Evolutionary conservation across 805 yeast species (phyloP).

Genomic region (Grigorovia humatica): DNA sequence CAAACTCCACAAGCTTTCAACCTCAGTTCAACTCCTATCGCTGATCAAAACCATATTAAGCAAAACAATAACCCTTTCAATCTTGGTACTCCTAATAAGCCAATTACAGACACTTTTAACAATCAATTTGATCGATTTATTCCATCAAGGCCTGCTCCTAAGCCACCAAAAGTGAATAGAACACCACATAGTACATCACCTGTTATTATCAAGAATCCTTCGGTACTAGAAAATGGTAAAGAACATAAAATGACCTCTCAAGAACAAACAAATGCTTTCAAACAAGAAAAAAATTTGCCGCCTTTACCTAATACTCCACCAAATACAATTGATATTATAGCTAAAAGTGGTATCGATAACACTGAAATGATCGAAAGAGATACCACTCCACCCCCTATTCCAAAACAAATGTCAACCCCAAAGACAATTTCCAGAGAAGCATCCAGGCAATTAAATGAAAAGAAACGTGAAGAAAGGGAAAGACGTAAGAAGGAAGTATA

Average conservation of each 20-base stretch:
- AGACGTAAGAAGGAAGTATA: constrained; percentile 6
- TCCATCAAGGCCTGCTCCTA: constrained; percentile 62
- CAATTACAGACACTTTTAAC: neutral
- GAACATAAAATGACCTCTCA: neutral
- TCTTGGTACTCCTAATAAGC: constrained; percentile 1
- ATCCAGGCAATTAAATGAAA: neutral
- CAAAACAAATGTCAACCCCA: constrained; percentile 13
- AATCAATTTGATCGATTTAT: constrained; percentile 33
- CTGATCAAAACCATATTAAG: neutral
- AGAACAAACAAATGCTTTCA: neutral
- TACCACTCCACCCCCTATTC: constrained; percentile 18
- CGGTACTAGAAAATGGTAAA: neutral
- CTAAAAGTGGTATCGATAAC: neutral
- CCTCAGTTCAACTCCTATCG: neutral
- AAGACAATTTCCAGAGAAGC: neutral
- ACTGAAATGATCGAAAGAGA: constrained; percentile 1
- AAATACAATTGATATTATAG: neutral
- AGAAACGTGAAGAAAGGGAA: constrained; percentile 26
- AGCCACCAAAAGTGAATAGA: constrained; percentile 35
- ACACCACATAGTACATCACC: constrained; percentile 6
- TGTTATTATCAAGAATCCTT: constrained; percentile 2
- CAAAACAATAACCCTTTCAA: neutral
- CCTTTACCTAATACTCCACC: neutral
- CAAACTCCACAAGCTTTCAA: constrained; percentile 1
- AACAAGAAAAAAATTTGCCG: neutral